Conservation (phyloP, 352 stramenopile genomes). For the Phytophthora pluvialis region DNA sequence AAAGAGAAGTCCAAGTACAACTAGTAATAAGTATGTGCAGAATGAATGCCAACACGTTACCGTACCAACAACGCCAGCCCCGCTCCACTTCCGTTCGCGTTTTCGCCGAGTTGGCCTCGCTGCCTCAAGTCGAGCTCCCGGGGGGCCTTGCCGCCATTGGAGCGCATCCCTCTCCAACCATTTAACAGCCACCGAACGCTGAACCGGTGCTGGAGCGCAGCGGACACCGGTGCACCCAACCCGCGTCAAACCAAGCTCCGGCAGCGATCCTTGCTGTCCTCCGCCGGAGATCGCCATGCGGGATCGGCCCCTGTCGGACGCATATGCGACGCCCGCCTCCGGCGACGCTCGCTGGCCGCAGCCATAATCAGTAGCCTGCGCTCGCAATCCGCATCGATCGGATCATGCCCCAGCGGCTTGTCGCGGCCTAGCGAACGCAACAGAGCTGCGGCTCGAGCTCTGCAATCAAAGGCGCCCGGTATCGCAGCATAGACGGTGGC, state of each 20-base stretch:
- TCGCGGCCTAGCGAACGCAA: conserved; percentile 8
- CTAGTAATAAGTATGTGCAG: conserved; percentile 28
- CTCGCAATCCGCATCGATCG: conserved; percentile 23
- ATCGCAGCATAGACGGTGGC: conserved; percentile 20
- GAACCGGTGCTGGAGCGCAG: conserved; percentile 11
- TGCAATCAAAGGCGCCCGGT: conserved; percentile 10
- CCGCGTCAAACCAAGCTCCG: conserved; percentile 2
- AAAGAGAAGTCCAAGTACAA: conserved; percentile 33
- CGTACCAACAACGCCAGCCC: neutral
- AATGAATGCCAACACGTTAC: conserved; percentile 36
- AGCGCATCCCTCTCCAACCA: conserved; percentile 7
- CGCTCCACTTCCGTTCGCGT: neutral
- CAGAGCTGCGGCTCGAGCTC: conserved; percentile 9
- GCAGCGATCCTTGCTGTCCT: neutral
- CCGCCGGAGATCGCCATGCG: conserved; percentile 13
- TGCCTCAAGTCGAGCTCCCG: conserved; percentile 1
- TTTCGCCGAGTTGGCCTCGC: conserved; percentile 1
- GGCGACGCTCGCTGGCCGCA: conserved; percentile 2
- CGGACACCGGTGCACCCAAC: conserved; percentile 1
- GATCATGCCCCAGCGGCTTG: conserved; percentile 14
- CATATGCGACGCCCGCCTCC: conserved; percentile 10
- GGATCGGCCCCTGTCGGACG: conserved; percentile 19
- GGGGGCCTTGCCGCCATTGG: neutral
- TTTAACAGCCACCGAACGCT: conserved; percentile 4
- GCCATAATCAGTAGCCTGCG: conserved; percentile 29